A percentile compares a stretch with the other conserved stretches of the same genome.
Evolutionary conservation across 2,329 filamentous ascomycete genomes (phyloP).

Genomic region (Claviceps monticola): DNA sequence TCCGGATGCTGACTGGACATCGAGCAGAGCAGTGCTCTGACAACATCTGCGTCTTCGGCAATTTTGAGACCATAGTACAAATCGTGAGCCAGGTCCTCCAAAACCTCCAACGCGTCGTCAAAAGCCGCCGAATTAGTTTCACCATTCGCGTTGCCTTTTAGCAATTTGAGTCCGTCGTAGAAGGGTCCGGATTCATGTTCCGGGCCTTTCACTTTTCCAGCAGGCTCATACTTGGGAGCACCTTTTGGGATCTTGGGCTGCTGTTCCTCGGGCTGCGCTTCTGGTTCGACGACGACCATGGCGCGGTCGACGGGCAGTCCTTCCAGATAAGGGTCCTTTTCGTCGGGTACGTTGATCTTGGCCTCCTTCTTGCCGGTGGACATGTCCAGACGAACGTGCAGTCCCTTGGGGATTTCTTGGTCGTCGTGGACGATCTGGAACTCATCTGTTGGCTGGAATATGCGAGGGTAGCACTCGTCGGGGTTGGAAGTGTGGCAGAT

Average conservation of each 20-base stretch:
- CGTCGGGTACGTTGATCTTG: conserved; percentile 47
- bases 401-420: conserved; percentile 49
- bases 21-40: conserved; percentile 44
- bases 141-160: conserved; percentile 28
- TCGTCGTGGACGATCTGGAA: conserved; percentile 51
- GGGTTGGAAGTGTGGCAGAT: conserved; percentile 50
- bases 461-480: conserved; percentile 49
- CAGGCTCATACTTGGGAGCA: conserved; percentile 42
- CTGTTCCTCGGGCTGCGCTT: conserved; percentile 13
- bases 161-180: conserved; percentile 29
- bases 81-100: conserved; percentile 53
- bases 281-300: conserved; percentile 40
- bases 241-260: conserved; percentile 27
- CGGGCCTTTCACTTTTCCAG: conserved; percentile 43
- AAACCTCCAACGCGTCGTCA: conserved; percentile 37
- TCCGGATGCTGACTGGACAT: conserved; percentile 23
- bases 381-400: conserved; percentile 54
- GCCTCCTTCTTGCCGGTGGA: conserved; percentile 50
- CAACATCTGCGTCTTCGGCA: conserved; percentile 37
- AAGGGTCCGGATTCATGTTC: conserved; percentile 17
- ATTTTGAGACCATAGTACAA: conserved; percentile 56
- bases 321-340: conserved; percentile 31
- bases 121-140: conserved; percentile 20
- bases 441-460: conserved; percentile 50
- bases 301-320: conserved; percentile 39